A percentile compares a stretch with the other conserved stretches of the same genome.
These are phyloP conservation scores for Coccomyxa subellipsoidea DNA, from an alignment of 163 green algal species.

Conservation along the genomic window DNA sequence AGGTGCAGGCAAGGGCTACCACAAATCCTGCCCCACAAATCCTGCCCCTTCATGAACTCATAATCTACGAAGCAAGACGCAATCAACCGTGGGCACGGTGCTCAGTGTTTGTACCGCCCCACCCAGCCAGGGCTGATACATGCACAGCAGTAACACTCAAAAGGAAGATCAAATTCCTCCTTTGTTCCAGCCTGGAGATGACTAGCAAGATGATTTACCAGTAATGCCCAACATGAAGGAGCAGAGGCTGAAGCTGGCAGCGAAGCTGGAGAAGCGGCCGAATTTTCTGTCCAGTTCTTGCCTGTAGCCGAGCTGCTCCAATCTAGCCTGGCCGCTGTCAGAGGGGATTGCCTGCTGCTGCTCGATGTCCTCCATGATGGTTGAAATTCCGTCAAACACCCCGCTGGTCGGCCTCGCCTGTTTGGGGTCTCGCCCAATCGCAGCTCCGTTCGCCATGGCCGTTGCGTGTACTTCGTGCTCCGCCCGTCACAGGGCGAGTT, in stretches of 20 bases:
- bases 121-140: too few species aligned
- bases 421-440: neutral
- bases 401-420: neutral
- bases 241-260: neutral
- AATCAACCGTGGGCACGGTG: too few species aligned
- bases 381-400: neutral
- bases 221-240: neutral
- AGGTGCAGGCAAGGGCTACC: too few species aligned
- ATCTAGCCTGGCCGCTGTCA: neutral
- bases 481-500: neutral
- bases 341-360: neutral
- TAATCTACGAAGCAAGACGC: too few species aligned
- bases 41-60: too few species aligned
- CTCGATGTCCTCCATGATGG: neutral
- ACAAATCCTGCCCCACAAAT: too few species aligned
- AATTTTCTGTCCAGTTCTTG: neutral
- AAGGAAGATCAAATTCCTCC: too few species aligned
- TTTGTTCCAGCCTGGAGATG: too few species aligned
- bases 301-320: neutral
- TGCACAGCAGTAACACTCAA: too few species aligned
- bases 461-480: neutral
- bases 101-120: too few species aligned
- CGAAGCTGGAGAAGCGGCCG: neutral
- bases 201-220: neutral
- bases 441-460: neutral